Evolutionary conservation across 2,329 filamentous ascomycete genomes (phyloP).

Genomic region (Penicillium thymicola): DNA sequence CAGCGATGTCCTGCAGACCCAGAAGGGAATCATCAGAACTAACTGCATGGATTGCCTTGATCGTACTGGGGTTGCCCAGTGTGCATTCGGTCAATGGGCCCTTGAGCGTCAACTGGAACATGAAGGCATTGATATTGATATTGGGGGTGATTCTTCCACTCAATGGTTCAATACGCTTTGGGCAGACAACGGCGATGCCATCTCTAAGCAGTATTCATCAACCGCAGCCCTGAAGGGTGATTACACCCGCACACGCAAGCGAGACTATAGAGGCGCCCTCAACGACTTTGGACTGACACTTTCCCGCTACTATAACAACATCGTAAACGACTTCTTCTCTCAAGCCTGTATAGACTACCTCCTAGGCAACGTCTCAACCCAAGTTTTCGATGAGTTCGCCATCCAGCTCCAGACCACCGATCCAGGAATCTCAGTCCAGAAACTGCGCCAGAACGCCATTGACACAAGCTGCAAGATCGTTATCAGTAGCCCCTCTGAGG

Average conservation of each 20-base stretch:
- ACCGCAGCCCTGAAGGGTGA: conserved; percentile 96
- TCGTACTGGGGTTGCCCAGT: conserved; percentile 93
- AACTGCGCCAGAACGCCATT: conserved; percentile 82
- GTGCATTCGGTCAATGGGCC: conserved; percentile 78
- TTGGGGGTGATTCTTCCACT: conserved; percentile 73
- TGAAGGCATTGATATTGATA: conserved; percentile 71
- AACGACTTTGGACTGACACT: conserved; percentile 89
- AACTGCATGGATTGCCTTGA: conserved; percentile 99
- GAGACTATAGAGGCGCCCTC: conserved; percentile 84
- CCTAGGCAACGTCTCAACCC: conserved; percentile 78
- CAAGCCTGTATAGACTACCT: conserved; percentile 94
- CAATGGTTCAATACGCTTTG: conserved; percentile 95
- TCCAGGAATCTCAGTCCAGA: conserved; percentile 80
- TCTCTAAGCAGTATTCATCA: conserved; percentile 92
- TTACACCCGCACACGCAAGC: conserved; percentile 85
- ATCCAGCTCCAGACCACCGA: conserved; percentile 90
- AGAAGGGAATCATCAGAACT: conserved; percentile 78
- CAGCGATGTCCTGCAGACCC: conserved; percentile 46
- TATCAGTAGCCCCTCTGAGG: conserved; percentile 76
- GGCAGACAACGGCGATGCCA: conserved; percentile 96
- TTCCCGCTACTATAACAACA: conserved; percentile 72
- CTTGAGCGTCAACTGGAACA: conserved; percentile 74
- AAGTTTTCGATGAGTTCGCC: conserved; percentile 92
- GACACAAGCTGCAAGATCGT: conserved; percentile 85
- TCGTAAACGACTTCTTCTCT: conserved; percentile 96